Conservation (phyloP, 495 filamentous ascomycete species). For the Aspergillus nanangensis region DNA sequence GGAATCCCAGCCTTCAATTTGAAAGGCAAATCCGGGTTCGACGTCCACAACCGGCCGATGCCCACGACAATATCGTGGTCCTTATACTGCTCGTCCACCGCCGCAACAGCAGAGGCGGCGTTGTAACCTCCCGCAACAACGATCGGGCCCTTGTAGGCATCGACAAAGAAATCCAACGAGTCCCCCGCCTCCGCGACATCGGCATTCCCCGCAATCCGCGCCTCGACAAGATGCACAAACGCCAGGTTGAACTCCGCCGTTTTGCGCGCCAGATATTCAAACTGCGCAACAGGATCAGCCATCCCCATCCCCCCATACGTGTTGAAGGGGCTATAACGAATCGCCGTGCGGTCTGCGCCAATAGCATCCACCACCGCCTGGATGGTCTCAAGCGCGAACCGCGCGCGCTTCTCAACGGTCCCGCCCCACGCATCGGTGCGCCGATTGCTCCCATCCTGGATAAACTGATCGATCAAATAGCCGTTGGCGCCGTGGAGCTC, state of each 20-base stretch:
- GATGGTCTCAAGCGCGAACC: conserved; percentile 58
- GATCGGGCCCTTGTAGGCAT: conserved; percentile 43
- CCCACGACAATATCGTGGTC: conserved; percentile 45
- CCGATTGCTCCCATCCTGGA: conserved; percentile 57
- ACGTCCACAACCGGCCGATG: conserved; percentile 61
- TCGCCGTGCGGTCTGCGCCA: conserved; percentile 51
- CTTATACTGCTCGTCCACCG: conserved; percentile 46
- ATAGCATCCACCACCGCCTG: conserved; percentile 57
- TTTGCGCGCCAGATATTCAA: conserved; percentile 44
- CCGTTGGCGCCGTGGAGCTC: conserved; percentile 74
- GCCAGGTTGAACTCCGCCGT: conserved; percentile 48
- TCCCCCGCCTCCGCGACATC: conserved; percentile 38
- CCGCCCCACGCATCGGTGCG: conserved; percentile 66
- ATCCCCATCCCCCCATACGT: conserved; percentile 62
- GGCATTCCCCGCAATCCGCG: conserved; percentile 34
- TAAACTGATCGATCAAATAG: conserved; percentile 72
- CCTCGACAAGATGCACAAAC: conserved; percentile 59
- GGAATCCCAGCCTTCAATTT: conserved; percentile 49
- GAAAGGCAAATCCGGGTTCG: conserved; percentile 64
- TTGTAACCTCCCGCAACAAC: conserved; percentile 56
- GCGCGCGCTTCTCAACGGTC: conserved; percentile 58
- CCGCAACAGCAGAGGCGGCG: conserved; percentile 22
- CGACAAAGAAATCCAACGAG: conserved; percentile 39
- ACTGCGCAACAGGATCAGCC: conserved; percentile 57
- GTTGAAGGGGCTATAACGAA: conserved; percentile 58